Evolutionary conservation across 208 protist genomes (phyloP).

Genomic region (Trypanosoma lewisi): DNA sequence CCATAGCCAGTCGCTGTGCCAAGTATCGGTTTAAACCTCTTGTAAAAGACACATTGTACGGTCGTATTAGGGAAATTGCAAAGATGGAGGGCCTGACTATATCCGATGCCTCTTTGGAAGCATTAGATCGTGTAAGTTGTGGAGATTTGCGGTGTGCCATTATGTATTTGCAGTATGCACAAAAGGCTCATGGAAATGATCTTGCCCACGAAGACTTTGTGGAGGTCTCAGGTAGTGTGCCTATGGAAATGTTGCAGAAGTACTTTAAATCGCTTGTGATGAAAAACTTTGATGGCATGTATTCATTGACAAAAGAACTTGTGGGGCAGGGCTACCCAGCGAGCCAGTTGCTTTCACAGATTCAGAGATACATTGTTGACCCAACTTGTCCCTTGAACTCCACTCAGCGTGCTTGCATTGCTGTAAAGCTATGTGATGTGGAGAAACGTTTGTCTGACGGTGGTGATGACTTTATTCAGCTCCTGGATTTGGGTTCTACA

Average conservation of each 20-base stretch:
- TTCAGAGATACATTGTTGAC: slow-evolving; percentile 73
- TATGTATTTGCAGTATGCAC: slow-evolving; percentile 94
- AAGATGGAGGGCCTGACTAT: slow-evolving; percentile 82
- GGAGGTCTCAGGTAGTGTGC: slow-evolving; percentile 82
- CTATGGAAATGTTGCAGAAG: slow-evolving; percentile 40
- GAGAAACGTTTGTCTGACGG: slow-evolving; percentile 79
- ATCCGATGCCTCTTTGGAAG: slow-evolving; percentile 53
- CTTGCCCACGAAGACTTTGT: slow-evolving; percentile 82
- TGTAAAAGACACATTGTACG: slow-evolving; percentile 68
- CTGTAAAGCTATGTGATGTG: slow-evolving; percentile 78
- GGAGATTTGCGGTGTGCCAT: slow-evolving; percentile 98
- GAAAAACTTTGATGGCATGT: slow-evolving; percentile 53
- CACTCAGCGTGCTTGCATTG: slow-evolving; percentile 42
- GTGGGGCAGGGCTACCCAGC: slow-evolving; percentile 76
- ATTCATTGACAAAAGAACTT: slow-evolving; percentile 49
- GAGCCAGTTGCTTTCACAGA: slow-evolving; percentile 65
- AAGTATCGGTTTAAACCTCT: slow-evolving; percentile 99
- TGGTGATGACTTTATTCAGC: slow-evolving; percentile 83
- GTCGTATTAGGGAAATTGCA: slow-evolving; percentile 89
- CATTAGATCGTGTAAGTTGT: slow-evolving; percentile 83
- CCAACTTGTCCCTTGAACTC: slow-evolving; percentile 59
- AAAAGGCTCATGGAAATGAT: slow-evolving; percentile 75
- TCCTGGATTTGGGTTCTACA: slow-evolving; percentile 72
- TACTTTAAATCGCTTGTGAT: slow-evolving; percentile 64
- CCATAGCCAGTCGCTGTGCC: slow-evolving; percentile 98